Evolutionary conservation across 352 stramenopile species (phyloP), one percentile per base, ranked within the genome.

Genomic region (Phytophthora citrophthora): DNA sequence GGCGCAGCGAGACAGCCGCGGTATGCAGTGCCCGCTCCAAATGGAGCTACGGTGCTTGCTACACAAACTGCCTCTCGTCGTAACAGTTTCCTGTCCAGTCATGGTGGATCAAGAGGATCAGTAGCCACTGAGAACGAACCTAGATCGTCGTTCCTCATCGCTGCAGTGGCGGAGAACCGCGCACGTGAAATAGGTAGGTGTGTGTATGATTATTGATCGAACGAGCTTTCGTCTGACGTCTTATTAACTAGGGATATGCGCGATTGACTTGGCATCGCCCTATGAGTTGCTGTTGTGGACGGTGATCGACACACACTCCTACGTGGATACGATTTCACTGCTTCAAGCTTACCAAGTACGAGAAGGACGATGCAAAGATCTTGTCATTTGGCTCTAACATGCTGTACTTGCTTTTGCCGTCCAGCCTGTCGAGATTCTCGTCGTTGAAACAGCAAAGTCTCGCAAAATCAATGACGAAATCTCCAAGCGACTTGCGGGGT

Each of bases 281-380:
- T 81, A 91, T 41, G 86, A 94, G 54, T 48, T 94, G 13, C 54
- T 94, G 7, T 61, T 94, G 8, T 94, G 86, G 86, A 91, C 72
- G 16, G 68, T 94, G 40, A 91, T 94, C 46, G 86, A 94, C 54
- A 91, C 86, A 2, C 80, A 89, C 46, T 83, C 76, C 24, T 94
- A 94, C 24, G 70, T 81, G 16, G 79, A 94, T 39, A 90, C 81
- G 2, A 55, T 93, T 10, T 82, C 81, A 11, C 66, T 94, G 11
- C 77, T 94, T 20, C 74, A 89, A 57, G 82, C 82, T 1, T 94
- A 91, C 43, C 68, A 91, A 63, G 86, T 91, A 46, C 23, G 13
- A 44, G 26, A 2, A 38, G 5, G 0, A 31, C n/a, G 29, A 40
- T 51, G 13, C 15, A 41, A 27, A 32, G 12, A 46, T 32, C 5